Percentiles rank a stretch among this genome's conserved stretches.
These are phyloP conservation scores for Borovskyia barvae DNA, from an alignment of 208 protist genomes.

Conservation along the genomic window DNA sequence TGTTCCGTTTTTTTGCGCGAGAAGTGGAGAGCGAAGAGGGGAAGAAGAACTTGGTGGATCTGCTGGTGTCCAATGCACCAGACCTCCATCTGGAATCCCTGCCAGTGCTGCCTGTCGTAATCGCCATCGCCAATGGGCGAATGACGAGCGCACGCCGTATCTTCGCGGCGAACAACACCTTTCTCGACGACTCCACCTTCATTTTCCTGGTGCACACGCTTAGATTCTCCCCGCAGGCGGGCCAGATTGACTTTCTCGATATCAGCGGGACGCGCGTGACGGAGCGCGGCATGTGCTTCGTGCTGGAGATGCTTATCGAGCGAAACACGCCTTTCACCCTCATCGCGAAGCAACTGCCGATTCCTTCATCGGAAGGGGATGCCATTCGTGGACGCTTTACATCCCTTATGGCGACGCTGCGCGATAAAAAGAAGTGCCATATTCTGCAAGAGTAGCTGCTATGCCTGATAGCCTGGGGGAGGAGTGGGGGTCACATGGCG, in stretches of 20 bases:
- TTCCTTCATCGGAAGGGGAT: conserved; percentile 22
- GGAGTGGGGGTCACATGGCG: too few relatives aligned
- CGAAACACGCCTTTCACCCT: conserved; percentile 64
- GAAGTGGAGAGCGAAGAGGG: conserved; percentile 67
- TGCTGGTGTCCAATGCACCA: conserved; percentile 58
- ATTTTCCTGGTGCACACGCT: conserved; percentile 82
- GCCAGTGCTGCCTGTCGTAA: conserved; percentile 67
- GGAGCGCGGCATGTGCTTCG: conserved; percentile 73
- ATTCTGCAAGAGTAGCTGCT: conserved; percentile 23
- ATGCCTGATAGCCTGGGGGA: too few relatives aligned
- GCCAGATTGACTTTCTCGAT: conserved; percentile 74
- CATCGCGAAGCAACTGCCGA: conserved; percentile 42
- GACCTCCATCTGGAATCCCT: conserved; percentile 65
- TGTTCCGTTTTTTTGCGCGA: conserved; percentile 77
- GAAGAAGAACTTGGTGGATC: conserved; percentile 53
- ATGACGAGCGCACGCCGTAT: conserved; percentile 64
- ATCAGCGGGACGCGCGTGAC: conserved; percentile 78
- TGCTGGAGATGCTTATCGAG: conserved; percentile 81
- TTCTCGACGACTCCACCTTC: conserved; percentile 61
- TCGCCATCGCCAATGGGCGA: conserved; percentile 74
- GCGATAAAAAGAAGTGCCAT: conserved; percentile 30
- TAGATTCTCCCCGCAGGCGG: conserved; percentile 69
- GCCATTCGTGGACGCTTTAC: conserved; percentile 19
- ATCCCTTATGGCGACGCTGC: conserved; percentile 15
- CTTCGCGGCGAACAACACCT: conserved; percentile 49